Evolutionary conservation across 2,329 filamentous ascomycete species (phyloP), one percentile per base, ranked within the genome.

Genomic region (Aspergillus hiratsukae): DNA sequence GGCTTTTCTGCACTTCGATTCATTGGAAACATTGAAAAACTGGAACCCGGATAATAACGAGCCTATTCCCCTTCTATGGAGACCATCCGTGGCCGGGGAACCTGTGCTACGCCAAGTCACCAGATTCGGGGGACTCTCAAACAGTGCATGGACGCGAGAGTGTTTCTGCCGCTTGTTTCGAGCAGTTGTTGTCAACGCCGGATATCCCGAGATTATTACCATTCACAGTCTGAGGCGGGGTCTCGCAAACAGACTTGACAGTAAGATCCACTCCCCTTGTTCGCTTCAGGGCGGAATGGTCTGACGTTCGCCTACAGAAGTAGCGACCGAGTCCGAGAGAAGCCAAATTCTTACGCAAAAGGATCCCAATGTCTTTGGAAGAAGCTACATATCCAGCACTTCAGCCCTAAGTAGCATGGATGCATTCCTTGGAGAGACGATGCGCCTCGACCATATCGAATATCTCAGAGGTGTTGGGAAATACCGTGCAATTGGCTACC

Each of bases 311-410:
- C 23, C 41, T 53, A 53, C 45, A 59, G 49, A 59, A 56, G 54
- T 56, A 23, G 54, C 43, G 27, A 56, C 57, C 23, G 41, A 59
- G 19, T 28, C 49, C 1, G 57, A 55, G 35, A 58, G 53, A 31
- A 54, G 57, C 40, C 49, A 59, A 48, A 45, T 59, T 19, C 57
- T 56, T 46, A 59, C 49, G 27, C 51, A 59, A 35, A 56, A 59
- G 27, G 54, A 59, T 56, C 40, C 23, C 1, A 59, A 59, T 56
- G 19, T 59, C 9, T 59, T 56, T 48, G 27, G 51, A 52, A 56
- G 57, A 56, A 56, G 54, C 41, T 56, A 59, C n/a, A 59, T 59
- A 31, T 51, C 54, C 23, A 59, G 54, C 31, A 56, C 57, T 41
- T 59, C 54, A 46, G 49, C 54, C 6, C 48, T 59, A 2, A 59